These are phyloP conservation scores for Kentomonas sorsogonicus DNA, from an alignment of 208 protist species.

Conservation along the genomic window DNA sequence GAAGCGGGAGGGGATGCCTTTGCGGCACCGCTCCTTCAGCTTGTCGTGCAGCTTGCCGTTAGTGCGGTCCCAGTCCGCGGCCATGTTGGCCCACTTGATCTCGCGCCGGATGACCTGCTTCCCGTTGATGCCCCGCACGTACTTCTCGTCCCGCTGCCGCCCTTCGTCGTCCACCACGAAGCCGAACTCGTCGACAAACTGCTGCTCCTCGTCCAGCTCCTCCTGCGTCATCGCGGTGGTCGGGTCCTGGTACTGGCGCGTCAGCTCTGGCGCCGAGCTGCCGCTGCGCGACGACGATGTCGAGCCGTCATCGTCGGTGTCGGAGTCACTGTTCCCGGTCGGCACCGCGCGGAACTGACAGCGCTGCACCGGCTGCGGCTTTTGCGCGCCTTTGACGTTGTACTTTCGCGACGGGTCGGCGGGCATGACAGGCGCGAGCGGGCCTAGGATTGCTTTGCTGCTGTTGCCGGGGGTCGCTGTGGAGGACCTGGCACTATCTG, in stretches of 20 bases:
- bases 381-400: no score
- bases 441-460: no score
- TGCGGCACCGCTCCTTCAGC: constrained; percentile 86
- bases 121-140: constrained; percentile 60
- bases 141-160: constrained; percentile 52
- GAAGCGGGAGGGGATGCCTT: constrained; percentile 79
- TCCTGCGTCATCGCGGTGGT: constrained; percentile 18
- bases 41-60: constrained; percentile 68
- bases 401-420: no score
- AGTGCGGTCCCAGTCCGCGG: constrained; percentile 70
- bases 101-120: constrained; percentile 67
- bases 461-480: no score
- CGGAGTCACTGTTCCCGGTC: constrained; percentile 53
- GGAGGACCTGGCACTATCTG: no score
- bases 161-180: constrained; percentile 76
- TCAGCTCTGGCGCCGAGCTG: neutral
- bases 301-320: constrained; percentile 19
- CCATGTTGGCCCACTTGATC: constrained; percentile 89
- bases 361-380: no score
- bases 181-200: constrained; percentile 88
- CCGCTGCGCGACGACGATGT: neutral
- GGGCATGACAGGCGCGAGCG: no score
- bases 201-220: constrained; percentile 51
- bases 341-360: constrained; percentile 31
- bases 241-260: neutral